A percentile compares a stretch with the other conserved stretches of the same genome.
phyloP scores from a whole-genome alignment of 352 stramenopile genomes.

The Pythium angustatum region DNA sequence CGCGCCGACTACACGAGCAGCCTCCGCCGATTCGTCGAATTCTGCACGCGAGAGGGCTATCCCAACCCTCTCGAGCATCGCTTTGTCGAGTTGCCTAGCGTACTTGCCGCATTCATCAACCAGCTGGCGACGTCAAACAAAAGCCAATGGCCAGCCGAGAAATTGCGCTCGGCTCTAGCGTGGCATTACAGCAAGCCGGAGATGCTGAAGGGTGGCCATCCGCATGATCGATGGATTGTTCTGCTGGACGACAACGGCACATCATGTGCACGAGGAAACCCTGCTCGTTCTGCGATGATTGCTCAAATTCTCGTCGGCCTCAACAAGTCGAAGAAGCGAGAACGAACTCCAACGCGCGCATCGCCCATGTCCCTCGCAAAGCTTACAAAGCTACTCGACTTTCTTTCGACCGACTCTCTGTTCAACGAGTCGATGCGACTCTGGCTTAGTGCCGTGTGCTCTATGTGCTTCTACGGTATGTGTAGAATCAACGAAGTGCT shows the following conservation, averaged over 20 bases:
- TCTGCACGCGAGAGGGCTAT: constrained; percentile 26
- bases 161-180: constrained; percentile 5
- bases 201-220: constrained; percentile 13
- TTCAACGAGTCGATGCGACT: constrained; percentile 23
- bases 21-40: constrained; percentile 25
- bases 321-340: constrained; percentile 12
- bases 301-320: constrained; percentile 11
- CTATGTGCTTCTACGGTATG: constrained; percentile 29
- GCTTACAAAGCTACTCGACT: constrained; percentile 1
- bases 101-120: constrained; percentile 31
- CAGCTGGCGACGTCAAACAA: constrained; percentile 11
- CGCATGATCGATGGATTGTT: constrained; percentile 10
- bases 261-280: neutral
- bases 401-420: neutral
- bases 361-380: constrained; percentile 15
- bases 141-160: constrained; percentile 18
- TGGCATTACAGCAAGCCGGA: constrained; percentile 15
- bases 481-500: constrained; percentile 27
- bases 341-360: constrained; percentile 1
- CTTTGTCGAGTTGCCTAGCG: constrained; percentile 28
- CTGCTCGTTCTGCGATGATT: constrained; percentile 9
- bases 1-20: constrained; percentile 27
- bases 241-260: neutral
- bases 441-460: constrained; percentile 16
- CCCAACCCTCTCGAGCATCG: constrained; percentile 24